These are phyloP conservation scores for Astraeus odoratus DNA, from an alignment of 768 basidiomycete species.

Conservation along the genomic window DNA sequence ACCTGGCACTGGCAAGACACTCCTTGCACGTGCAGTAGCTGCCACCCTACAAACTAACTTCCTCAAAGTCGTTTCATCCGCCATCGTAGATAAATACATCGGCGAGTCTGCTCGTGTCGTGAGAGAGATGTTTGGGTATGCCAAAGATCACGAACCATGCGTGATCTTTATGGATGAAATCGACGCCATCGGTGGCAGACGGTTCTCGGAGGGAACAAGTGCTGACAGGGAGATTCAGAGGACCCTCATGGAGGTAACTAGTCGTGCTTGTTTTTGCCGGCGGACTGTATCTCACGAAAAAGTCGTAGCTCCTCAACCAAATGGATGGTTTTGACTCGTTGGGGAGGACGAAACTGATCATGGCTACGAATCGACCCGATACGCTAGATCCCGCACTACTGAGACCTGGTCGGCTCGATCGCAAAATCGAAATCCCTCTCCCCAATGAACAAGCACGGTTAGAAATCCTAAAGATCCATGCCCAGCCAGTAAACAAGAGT, in stretches of 20 bases:
- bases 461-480: constrained; percentile 97
- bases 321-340: constrained; percentile 99
- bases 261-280: not conserved
- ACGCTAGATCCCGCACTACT: constrained; percentile 95
- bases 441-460: constrained; percentile 95
- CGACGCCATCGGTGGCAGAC: constrained; percentile 91
- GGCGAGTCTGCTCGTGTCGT: constrained; percentile 96
- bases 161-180: constrained; percentile 99
- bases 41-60: constrained; percentile 94
- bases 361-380: constrained; percentile 99
- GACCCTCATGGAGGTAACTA: constrained; percentile 90
- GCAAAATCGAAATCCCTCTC: constrained; percentile 96
- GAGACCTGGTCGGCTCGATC: constrained; percentile 91
- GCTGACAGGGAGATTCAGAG: constrained; percentile 98
- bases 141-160: constrained; percentile 94
- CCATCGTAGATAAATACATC: constrained; percentile 97
- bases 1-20: constrained; percentile 94
- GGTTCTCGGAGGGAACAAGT: constrained; percentile 92
- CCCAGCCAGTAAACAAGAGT: constrained; percentile 86
- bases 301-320: constrained; percentile 83
- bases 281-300: not conserved
- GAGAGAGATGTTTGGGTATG: constrained; percentile 99
- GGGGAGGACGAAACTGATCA: constrained; percentile 93
- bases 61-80: constrained; percentile 96
- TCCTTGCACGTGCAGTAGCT: constrained; percentile 93